A percentile compares a stretch with the other conserved stretches of the same genome.
Conservation (phyloP, 192 early-diverging fungal genomes). For the Gryganskiella cystojenkinii region DNA sequence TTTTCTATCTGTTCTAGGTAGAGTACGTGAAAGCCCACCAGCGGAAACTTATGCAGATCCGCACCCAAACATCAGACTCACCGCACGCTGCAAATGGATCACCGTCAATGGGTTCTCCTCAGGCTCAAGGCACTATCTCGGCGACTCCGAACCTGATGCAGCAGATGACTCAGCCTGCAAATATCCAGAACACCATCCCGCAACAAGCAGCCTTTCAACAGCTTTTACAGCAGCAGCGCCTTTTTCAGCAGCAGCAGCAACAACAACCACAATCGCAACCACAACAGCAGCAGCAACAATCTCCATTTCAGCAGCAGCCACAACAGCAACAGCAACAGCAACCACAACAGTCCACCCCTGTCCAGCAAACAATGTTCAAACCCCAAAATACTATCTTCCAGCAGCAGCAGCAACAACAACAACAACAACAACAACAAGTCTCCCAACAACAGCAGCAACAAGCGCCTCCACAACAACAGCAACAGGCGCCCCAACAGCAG, state of each 20-base stretch:
- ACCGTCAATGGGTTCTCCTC: slow-evolving; percentile 39
- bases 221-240: slow-evolving; percentile 12
- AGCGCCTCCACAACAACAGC: slow-evolving; percentile 2
- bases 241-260: slow-evolving; percentile 27
- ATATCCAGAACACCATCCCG: slow-evolving; percentile 8
- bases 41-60: slow-evolving; percentile 44
- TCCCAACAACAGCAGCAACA: slow-evolving; percentile 28
- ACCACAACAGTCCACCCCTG: background rate
- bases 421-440: slow-evolving; percentile 14
- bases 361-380: slow-evolving; percentile 11
- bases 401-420: slow-evolving; percentile 29
- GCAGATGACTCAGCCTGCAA: slow-evolving; percentile 15
- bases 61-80: slow-evolving; percentile 21
- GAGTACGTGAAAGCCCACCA: slow-evolving; percentile 29
- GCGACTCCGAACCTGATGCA: slow-evolving; percentile 30
- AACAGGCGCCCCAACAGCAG: slow-evolving; percentile 10
- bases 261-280: slow-evolving; percentile 13
- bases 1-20: background rate
- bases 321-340: slow-evolving; percentile 7
- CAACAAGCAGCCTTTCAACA: slow-evolving; percentile 24
- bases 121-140: slow-evolving; percentile 24
- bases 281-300: slow-evolving; percentile 16
- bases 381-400: slow-evolving; percentile 20
- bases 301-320: background rate
- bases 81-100: slow-evolving; percentile 22